phyloP scores from a whole-genome alignment of 768 basidiomycete species.

The Lentinus tigrinus region DNA sequence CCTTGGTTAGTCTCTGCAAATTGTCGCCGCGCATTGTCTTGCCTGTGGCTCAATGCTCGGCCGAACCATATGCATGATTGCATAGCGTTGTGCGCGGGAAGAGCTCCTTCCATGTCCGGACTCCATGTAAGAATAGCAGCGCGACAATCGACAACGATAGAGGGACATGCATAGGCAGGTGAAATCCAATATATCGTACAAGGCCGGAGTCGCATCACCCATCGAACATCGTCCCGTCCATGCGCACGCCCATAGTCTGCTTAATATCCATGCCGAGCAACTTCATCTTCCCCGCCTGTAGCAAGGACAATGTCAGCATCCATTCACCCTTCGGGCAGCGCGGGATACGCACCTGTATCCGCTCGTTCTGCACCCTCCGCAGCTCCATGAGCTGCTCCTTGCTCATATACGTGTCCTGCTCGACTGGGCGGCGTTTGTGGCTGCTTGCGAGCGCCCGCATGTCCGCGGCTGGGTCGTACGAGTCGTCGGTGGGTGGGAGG shows the following conservation, averaged over 20 bases:
- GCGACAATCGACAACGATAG: neutral
- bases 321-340: neutral
- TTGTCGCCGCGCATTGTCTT: no score
- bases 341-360: conserved; percentile 60
- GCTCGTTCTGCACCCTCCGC: conserved; percentile 80
- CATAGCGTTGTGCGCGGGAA: no score
- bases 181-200: neutral
- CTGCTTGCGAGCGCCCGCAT: conserved; percentile 70
- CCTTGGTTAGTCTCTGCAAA: no score
- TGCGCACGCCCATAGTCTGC: conserved; percentile 80
- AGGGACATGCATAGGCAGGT: neutral
- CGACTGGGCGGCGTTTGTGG: conserved; percentile 65
- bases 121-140: no score
- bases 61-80: no score
- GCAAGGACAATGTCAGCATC: neutral
- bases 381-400: conserved; percentile 82
- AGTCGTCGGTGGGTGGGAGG: conserved; percentile 65
- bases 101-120: no score
- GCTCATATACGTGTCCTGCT: conserved; percentile 73
- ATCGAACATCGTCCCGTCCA: conserved; percentile 72
- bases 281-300: conserved; percentile 79
- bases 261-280: conserved; percentile 86
- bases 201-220: conserved; percentile 24
- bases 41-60: no score
- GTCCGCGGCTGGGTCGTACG: conserved; percentile 84